These are phyloP conservation scores for Yamadazyma paraphyllophila DNA, from an alignment of 805 yeast species.

Conservation along the genomic window DNA sequence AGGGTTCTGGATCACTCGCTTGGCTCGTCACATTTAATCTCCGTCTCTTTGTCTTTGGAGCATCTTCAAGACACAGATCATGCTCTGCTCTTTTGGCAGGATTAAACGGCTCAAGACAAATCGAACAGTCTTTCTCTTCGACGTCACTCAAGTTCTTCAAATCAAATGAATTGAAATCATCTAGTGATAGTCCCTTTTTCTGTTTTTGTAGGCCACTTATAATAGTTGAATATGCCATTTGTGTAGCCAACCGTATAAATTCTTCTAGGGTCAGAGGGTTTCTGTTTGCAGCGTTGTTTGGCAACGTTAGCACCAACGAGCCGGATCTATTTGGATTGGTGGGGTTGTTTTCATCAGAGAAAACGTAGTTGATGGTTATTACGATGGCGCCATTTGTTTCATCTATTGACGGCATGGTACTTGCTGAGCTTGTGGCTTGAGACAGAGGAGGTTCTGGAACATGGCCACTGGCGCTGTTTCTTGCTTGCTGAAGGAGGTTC, in stretches of 20 bases:
- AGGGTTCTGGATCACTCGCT: no score
- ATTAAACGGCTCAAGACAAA: conserved; percentile 52
- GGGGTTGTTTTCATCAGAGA: conserved; percentile 40
- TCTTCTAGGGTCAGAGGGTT: conserved; percentile 61
- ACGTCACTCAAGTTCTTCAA: conserved; percentile 21
- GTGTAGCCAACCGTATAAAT: conserved; percentile 64
- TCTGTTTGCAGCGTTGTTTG: conserved; percentile 59
- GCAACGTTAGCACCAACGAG: conserved; percentile 60
- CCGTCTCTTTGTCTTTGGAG: conserved; percentile 19
- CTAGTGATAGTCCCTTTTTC: conserved; percentile 52
- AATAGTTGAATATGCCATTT: conserved; percentile 64
- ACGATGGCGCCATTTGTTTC: conserved; percentile 31
- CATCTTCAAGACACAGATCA: conserved; percentile 6
- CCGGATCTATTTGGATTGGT: conserved; percentile 48
- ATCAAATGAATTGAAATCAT: conserved; percentile 52
- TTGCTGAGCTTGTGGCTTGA: conserved; percentile 2
- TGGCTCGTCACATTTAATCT: conserved; percentile 16
- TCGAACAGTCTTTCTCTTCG: conserved; percentile 48
- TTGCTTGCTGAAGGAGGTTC: conserved; percentile 2
- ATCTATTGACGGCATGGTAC: neutral
- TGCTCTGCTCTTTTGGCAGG: conserved; percentile 7
- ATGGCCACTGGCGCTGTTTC: neutral
- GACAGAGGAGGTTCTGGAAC: no score
- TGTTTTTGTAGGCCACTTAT: conserved; percentile 44
- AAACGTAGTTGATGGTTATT: conserved; percentile 44